Percentiles rank a stretch among this genome's conserved stretches.
phyloP scores from a whole-genome alignment of 495 filamentous ascomycete species.

The Alectoria sarmentosa region DNA sequence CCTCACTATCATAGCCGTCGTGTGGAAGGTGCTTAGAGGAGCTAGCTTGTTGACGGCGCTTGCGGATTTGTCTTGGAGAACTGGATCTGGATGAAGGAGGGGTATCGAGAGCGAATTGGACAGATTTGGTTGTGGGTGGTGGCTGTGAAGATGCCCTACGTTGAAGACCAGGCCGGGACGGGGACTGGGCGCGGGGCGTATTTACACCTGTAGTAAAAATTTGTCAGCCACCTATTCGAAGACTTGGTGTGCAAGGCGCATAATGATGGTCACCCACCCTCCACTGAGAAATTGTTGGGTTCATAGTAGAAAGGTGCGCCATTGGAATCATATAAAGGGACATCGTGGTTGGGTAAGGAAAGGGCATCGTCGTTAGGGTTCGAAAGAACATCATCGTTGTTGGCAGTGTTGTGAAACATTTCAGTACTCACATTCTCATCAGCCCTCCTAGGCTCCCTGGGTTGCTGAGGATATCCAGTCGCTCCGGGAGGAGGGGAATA shows the following conservation, averaged over 20 bases:
- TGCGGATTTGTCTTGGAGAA: conserved; percentile 22
- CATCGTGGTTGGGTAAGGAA: conserved; percentile 11
- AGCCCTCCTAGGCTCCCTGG: conserved; percentile 35
- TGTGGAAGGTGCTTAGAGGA: conserved; percentile 15
- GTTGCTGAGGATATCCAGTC: conserved; percentile 35
- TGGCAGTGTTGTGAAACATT: conserved; percentile 23
- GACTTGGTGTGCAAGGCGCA: conserved; percentile 29
- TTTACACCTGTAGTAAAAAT: conserved; percentile 23
- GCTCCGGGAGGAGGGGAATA: conserved; percentile 38
- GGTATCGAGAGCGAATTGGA: conserved; percentile 23
- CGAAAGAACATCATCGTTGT: conserved; percentile 15
- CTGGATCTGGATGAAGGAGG: conserved; percentile 19
- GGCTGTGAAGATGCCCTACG: conserved; percentile 27
- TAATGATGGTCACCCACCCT: conserved; percentile 31
- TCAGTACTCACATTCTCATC: conserved; percentile 53
- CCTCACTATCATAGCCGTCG: conserved; percentile 23
- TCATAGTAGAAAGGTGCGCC: conserved; percentile 35
- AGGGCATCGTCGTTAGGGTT: conserved; percentile 15
- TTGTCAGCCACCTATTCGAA: conserved; percentile 8
- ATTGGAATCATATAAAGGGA: conserved; percentile 28
- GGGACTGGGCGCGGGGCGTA: conserved; percentile 23
- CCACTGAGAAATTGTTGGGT: conserved; percentile 30
- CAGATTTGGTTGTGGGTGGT: conserved; percentile 22
- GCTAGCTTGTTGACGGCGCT: conserved; percentile 26
- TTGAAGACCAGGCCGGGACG: conserved; percentile 19